phyloP scores from a whole-genome alignment of 225 moss, liverwort and hornwort species.

The Ulota crispa region DNA sequence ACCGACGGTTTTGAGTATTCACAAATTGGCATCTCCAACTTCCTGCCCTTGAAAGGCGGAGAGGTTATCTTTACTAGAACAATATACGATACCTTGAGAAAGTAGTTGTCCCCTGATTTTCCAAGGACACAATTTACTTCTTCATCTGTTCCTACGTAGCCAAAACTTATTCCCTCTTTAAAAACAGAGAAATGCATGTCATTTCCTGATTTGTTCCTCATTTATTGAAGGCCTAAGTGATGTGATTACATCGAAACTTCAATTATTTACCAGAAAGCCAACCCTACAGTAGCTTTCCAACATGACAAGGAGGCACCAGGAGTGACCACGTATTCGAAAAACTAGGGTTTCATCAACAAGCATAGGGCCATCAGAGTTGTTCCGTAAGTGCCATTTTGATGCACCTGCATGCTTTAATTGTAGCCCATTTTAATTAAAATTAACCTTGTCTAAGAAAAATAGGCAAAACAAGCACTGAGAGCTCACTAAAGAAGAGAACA shows the following conservation, averaged over 20 bases:
- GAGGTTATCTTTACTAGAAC: too few species aligned
- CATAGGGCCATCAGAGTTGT: background rate
- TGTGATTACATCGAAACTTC: background rate
- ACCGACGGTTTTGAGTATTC: too few species aligned
- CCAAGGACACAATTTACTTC: too few species aligned
- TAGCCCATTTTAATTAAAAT: background rate
- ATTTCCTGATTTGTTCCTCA: background rate
- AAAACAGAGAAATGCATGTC: background rate
- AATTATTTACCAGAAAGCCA: background rate
- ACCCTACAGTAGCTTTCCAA: background rate
- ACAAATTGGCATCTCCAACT: too few species aligned
- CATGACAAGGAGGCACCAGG: background rate
- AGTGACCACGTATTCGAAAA: background rate
- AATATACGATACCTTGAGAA: too few species aligned
- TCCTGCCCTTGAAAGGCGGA: too few species aligned
- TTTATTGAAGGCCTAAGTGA: background rate
- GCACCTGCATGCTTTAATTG: background rate
- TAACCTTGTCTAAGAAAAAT: background rate
- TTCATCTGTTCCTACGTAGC: too few species aligned
- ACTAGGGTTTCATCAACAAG: background rate
- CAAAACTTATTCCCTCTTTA: background rate
- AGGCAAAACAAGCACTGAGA: background rate
- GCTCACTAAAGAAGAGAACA: slow-evolving; percentile 5
- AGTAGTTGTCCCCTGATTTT: too few species aligned
- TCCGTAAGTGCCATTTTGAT: background rate